A percentile compares a stretch with the other conserved stretches of the same genome.
phyloP scores from a whole-genome alignment of 192 early-diverging fungal genomes.

The Coemansia sp. region DNA sequence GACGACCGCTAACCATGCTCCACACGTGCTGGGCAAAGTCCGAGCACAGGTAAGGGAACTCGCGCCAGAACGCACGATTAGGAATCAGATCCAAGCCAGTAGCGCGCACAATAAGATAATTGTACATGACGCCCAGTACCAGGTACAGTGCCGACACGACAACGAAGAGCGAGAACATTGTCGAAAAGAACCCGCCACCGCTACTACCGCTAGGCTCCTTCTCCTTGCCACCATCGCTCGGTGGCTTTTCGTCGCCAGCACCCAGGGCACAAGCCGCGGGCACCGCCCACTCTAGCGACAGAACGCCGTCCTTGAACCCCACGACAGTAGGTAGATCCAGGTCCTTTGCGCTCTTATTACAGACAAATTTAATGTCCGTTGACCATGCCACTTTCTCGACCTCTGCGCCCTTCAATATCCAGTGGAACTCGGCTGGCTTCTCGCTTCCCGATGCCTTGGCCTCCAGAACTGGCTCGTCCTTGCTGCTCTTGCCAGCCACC shows the following conservation, averaged over 20 bases:
- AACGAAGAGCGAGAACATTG: conserved; percentile 37
- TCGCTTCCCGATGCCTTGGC: conserved; percentile 33
- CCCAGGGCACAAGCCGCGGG: conserved; percentile 51
- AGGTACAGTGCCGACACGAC: conserved; percentile 40
- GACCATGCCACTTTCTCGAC: conserved; percentile 38
- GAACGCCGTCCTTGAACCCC: conserved; percentile 28
- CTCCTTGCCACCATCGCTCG: conserved; percentile 23
- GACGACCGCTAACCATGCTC: conserved; percentile 42
- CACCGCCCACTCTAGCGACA: conserved; percentile 54
- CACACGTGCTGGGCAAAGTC: conserved; percentile 58
- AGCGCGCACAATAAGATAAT: conserved; percentile 43
- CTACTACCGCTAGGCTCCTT: conserved; percentile 6
- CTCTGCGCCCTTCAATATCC: conserved; percentile 47
- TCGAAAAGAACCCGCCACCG: conserved; percentile 48
- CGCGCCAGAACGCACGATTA: conserved; percentile 51
- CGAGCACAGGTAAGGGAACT: conserved; percentile 51
- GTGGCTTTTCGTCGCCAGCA: conserved; percentile 7
- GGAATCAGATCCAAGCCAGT: conserved; percentile 55
- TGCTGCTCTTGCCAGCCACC: conserved; percentile 29
- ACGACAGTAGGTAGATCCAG: conserved; percentile 34
- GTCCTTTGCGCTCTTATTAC: conserved; percentile 40
- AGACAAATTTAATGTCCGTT: conserved; percentile 51
- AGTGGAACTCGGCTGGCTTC: conserved; percentile 40
- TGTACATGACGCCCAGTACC: conserved; percentile 56
- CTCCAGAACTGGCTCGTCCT: conserved; percentile 30